Evolutionary conservation across 1,139 yeast species (phyloP), one percentile per base, ranked within the genome.

Genomic region (Suhomyces panamericanus): DNA sequence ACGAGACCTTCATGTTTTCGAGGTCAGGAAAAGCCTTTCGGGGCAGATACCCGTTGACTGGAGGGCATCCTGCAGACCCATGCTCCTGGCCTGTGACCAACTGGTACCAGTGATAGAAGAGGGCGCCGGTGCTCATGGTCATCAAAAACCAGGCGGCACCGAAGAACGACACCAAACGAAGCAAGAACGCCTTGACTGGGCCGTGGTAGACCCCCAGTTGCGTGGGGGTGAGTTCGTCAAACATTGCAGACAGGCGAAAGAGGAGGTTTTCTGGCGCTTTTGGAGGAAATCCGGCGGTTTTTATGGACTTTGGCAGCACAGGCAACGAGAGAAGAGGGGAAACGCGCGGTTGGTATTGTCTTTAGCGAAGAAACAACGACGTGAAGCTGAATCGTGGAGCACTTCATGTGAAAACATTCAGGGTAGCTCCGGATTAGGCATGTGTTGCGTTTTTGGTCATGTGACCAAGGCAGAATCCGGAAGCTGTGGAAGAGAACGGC

Each of bases 1-100:
- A 49, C 3, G 64, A 53, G 2, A 60, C 49, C 48, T 66, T 66
- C 66, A 71, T 57, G 10, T 52, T 42, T 27, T 62, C 57, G 12
- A 66, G 50, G 45, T 68, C 55, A 1, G 70, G 70, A 48, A 56
- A 71, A 1, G 75, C 65, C 27, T 56, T 55, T 29, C 69, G 47
- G 0, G 70, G 69, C 12, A 39, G 48, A 44, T 62, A 66, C 1
- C 60, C 62, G 44, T 59, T 53, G 6, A 42, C 43, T 9, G 55
- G 54, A 32, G 55, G 57, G 3, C 38, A 35, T 2, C 45, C 49
- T 1, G 42, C 43, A 3, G 49, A 41, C n/a, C 41, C 49, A 26
- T 49, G 35, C 41, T 65, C 69, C 29, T 53, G 52, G 0, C 71
- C 67, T 2, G 55, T 46, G 6, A 68, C 45, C 32, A 54, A 50